phyloP scores from a whole-genome alignment of 139 green algal genomes.

The Cymbomonas tetramitiformis region DNA sequence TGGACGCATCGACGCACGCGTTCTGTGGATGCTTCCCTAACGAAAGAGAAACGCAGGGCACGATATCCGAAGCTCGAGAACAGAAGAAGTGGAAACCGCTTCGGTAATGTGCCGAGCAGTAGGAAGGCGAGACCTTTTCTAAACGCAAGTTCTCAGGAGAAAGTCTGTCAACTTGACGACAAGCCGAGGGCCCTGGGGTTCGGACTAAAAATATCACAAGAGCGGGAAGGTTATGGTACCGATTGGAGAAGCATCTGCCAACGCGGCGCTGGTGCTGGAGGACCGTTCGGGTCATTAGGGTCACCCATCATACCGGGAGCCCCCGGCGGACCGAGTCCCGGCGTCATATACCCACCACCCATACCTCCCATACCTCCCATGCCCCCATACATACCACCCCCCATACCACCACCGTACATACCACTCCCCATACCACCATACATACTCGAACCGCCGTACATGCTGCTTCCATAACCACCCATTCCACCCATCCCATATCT shows the following conservation, averaged over 20 bases:
- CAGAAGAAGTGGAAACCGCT: too few species aligned
- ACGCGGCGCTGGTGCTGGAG: slow-evolving; percentile 28
- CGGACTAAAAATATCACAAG: too few species aligned
- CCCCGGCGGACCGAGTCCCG: slow-evolving; percentile 9
- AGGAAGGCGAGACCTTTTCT: too few species aligned
- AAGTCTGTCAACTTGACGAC: too few species aligned
- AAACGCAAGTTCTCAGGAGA: too few species aligned
- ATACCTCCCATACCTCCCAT: slow-evolving; percentile 21
- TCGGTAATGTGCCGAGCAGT: too few species aligned
- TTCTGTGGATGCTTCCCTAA: too few species aligned
- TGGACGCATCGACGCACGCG: too few species aligned
- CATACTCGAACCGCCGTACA: slow-evolving; percentile 17
- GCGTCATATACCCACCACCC: slow-evolving; percentile 21
- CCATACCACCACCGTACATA: background rate
- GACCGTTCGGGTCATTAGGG: slow-evolving; percentile 32
- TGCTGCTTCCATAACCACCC: slow-evolving; percentile 5
- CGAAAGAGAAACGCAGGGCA: too few species aligned
- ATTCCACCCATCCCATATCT: slow-evolving; percentile 10
- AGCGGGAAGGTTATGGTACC: too few species aligned
- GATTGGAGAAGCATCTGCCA: slow-evolving; percentile 51
- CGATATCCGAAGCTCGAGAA: too few species aligned
- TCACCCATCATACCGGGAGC: slow-evolving; percentile 5
- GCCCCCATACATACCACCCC: slow-evolving; percentile 14
- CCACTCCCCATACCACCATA: slow-evolving; percentile 11
- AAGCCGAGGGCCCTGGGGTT: too few species aligned